phyloP scores from a whole-genome alignment of 129 eudicot species.

The Saussurea involucrata region DNA sequence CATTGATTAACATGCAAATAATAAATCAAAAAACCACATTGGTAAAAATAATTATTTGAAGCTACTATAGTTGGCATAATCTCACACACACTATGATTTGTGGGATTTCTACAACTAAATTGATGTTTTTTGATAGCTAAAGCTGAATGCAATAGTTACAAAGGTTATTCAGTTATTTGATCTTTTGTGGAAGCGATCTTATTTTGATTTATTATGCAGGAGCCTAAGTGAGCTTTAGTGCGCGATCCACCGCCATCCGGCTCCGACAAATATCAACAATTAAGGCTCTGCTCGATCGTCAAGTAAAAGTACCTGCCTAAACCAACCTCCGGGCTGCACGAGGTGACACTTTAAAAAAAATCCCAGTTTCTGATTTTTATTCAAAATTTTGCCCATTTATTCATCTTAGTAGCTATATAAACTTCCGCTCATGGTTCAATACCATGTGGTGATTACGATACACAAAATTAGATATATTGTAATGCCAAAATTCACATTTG shows the following conservation, averaged over 20 bases:
- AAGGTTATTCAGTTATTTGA: no score
- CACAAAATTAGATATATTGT: no score
- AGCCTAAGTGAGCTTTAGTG: conserved; percentile 5
- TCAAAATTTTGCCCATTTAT: neutral
- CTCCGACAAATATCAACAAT: neutral
- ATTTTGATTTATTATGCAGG: conserved; percentile 5
- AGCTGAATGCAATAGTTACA: no score
- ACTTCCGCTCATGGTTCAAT: neutral
- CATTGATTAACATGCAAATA: no score
- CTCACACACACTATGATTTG: neutral
- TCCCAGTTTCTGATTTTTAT: neutral
- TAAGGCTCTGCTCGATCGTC: neutral
- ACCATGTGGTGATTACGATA: no score
- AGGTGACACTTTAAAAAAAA: neutral
- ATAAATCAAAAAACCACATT: neutral
- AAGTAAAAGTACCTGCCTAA: neutral
- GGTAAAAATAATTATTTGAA: neutral
- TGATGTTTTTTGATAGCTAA: no score
- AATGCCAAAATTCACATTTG: no score
- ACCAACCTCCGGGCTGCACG: no score
- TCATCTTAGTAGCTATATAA: neutral
- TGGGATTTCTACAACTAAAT: neutral
- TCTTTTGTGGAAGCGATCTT: neutral
- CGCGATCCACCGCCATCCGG: neutral
- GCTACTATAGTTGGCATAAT: neutral